Base-by-base conservation (phyloP, 2,329 filamentous ascomycete genomes). In the Myriosclerotinia duriaeana region DNA sequence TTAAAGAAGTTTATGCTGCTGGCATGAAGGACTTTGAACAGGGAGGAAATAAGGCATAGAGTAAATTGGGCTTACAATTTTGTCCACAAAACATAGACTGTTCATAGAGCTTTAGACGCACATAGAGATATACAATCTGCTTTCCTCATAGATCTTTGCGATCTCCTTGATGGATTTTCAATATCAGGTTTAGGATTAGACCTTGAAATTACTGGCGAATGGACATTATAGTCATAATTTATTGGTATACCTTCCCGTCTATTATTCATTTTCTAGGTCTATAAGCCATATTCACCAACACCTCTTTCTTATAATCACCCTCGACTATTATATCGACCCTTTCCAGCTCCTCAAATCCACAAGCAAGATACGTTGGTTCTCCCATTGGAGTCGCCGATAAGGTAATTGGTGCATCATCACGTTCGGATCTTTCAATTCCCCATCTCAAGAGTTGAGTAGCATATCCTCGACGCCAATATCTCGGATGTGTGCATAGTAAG, bases 1-100 rank as follows among this genome's bases (percentile, higher is more conserved):
- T 92, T 9, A 81, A 91, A 73, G 86, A 91, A 55, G 89, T 91
- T 34, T 91, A 91, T 20, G 72, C 70, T 22, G 69, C 72, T 60
- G 74, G 75, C 7, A 68, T 73, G 11, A 71, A 73, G 55, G 70
- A 71, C n/a, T 75, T 72, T 58, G 71, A 73, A 56, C 60, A 64
- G 22, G 62, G 66, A 58, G 66, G 36, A 6, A 69, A 68, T 40
- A 60, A 69, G 55, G 66, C 64, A 42, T 69, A 67, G 52, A 50
- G 15, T 48, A 38, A 0, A 54, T 34, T 46, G 42, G n/a, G 46
- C n/a, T 40, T 17, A 40, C 17, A 11, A 11, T 15, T 62, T 53
- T 26, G 55, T 62, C 12, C 56, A 61, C 62, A 66, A 55, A 66
- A 55, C 56, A 66, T 50, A 66, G 64, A 66, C 14, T 52, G n/a